Conservation (phyloP, 495 filamentous ascomycete genomes). For the Penicillium angulare region DNA sequence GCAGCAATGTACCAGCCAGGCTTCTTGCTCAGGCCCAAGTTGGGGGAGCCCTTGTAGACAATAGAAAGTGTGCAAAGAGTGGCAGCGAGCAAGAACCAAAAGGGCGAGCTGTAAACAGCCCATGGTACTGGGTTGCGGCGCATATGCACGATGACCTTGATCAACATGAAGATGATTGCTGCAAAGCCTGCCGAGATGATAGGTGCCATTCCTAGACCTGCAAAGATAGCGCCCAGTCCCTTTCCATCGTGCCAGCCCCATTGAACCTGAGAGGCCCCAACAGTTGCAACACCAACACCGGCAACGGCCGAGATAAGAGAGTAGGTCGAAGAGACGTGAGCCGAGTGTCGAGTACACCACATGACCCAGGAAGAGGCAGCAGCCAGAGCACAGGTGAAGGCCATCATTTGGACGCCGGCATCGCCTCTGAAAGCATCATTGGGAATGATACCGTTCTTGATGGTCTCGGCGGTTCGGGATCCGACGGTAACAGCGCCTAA, state of each 20-base stretch:
- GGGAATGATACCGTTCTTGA: conserved; percentile 59
- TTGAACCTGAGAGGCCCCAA: conserved; percentile 53
- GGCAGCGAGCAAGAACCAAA: conserved; percentile 58
- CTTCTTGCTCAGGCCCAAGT: conserved; percentile 54
- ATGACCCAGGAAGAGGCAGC: conserved; percentile 57
- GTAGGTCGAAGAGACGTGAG: conserved; percentile 64
- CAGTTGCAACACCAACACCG: conserved; percentile 60
- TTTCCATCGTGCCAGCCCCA: conserved; percentile 64
- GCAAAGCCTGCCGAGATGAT: conserved; percentile 55
- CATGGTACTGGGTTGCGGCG: conserved; percentile 55
- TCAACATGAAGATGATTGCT: conserved; percentile 58
- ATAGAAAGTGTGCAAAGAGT: conserved; percentile 60
- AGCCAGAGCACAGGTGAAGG: conserved; percentile 56
- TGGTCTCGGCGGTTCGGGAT: conserved; percentile 57
- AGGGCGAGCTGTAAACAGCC: conserved; percentile 57
- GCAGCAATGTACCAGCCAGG: conserved; percentile 53
- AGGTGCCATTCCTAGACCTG: conserved; percentile 60
- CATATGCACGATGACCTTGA: conserved; percentile 57
- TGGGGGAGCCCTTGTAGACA: conserved; percentile 64
- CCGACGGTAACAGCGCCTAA: conserved; percentile 59
- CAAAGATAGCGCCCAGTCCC: conserved; percentile 60
- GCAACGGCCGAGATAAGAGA: conserved; percentile 62
- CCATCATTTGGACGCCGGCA: conserved; percentile 60
- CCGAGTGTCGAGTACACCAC: conserved; percentile 61
- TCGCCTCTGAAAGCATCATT: conserved; percentile 46